phyloP scores from a whole-genome alignment of 176 grass and related monocot genomes.

The Lolium rigidum region DNA sequence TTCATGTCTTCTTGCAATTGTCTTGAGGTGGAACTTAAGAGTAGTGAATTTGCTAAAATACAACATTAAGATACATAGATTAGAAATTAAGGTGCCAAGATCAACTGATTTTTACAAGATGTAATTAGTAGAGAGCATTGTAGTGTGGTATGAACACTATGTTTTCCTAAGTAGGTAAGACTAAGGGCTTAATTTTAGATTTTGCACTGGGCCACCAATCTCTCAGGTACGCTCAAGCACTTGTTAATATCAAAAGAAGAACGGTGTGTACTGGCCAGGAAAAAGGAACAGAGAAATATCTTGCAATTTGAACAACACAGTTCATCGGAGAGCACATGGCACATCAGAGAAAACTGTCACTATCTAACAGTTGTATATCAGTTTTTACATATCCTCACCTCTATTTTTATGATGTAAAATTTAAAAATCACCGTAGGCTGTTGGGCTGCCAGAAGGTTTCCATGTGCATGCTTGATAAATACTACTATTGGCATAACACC shows the following conservation, averaged over 20 bases:
- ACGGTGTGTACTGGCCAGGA: background rate
- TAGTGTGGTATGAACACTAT: background rate
- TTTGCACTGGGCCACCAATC: background rate
- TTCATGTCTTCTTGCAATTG: background rate
- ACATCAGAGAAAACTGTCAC: background rate
- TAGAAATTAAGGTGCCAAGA: background rate
- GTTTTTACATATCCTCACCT: background rate
- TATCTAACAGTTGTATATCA: background rate
- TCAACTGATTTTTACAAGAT: background rate
- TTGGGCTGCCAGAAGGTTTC: too few relatives aligned
- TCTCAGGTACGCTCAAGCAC: background rate
- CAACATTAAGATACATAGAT: background rate
- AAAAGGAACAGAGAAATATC: background rate
- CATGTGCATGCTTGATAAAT: background rate
- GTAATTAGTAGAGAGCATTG: background rate
- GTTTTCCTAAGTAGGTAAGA: background rate
- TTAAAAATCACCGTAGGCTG: background rate
- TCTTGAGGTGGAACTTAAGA: background rate
- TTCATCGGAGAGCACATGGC: background rate
- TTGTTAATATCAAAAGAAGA: background rate
- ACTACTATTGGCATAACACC: background rate
- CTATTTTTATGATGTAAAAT: background rate
- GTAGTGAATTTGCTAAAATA: background rate
- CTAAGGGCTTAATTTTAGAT: background rate
- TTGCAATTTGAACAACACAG: background rate